Evolutionary conservation across 2,329 filamentous ascomycete species (phyloP).

Genomic region (Fusarium praegraminearum): DNA sequence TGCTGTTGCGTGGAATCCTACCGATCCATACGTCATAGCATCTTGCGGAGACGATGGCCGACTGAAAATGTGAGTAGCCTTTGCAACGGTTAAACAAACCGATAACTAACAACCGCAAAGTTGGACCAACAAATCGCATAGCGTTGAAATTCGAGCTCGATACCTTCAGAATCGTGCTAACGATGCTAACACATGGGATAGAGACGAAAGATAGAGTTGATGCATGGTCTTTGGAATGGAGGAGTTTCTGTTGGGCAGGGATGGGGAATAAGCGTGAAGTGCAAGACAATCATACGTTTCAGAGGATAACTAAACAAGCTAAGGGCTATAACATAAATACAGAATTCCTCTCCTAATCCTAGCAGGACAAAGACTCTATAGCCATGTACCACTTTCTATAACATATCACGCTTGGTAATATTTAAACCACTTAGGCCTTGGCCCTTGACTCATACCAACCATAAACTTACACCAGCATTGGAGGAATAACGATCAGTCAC

Average conservation of each 20-base stretch:
- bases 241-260: background rate
- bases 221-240: background rate
- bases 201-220: conserved; percentile 28
- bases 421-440: background rate
- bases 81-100: background rate
- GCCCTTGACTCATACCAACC: background rate
- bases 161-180: conserved; percentile 26
- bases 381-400: background rate
- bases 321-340: background rate
- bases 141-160: conserved; percentile 40
- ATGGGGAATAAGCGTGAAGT: background rate
- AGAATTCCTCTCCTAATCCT: background rate
- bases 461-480: background rate
- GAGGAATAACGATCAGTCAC: background rate
- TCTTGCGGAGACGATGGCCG: conserved; percentile 89
- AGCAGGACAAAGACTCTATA: background rate
- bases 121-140: conserved; percentile 48
- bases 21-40: conserved; percentile 84
- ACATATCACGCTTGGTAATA: background rate
- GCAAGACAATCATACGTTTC: background rate
- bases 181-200: conserved; percentile 41
- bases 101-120: conserved; percentile 21
- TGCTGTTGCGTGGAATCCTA: conserved; percentile 88
- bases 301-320: background rate
- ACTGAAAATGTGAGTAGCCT: conserved; percentile 80